Evolutionary conservation across 208 protist species (phyloP), one percentile per base, ranked within the genome.

Genomic region (Acanthamoeba polyphaga): DNA sequence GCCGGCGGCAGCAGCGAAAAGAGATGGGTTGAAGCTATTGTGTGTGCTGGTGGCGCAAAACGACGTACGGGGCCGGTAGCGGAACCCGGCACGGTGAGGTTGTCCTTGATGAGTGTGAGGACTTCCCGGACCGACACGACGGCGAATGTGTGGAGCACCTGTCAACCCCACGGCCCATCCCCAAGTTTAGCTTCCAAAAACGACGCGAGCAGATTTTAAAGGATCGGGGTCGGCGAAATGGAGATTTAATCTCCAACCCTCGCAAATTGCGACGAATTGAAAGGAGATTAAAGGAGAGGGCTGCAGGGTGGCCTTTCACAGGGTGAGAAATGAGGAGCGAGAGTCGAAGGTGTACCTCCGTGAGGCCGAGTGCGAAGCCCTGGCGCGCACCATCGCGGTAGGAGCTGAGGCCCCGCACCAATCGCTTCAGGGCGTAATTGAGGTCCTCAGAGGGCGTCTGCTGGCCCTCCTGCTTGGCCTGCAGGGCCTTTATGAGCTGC

Each of bases 371-470:
- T 22, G 92, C 92, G 85, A 88, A 94, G n/a, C 92, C 92, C 55
- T 94, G 92, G 15, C 92, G 70, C 24, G 92, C 92, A 32, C 32
- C 92, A 88, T 94, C 92, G n/a, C 92, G 46, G 74, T 82, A 94
- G 38, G 92, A 94, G 38, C 55, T 70, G 24, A 94, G 74, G 12
- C 92, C 92, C 15, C 92, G 51, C 12, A 94, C 76, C 51, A 94
- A 70, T 76, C 92, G 92, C 92, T 87, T 82, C 9, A 94, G 58
- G 8, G 92, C 15, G 34, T 94, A 94, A 7, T 46, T 82, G 24
- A 94, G 58, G 22, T 94, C 76, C 29, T 94, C 89, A 17, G 89
- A 93, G 34, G 60, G 32, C 38, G 22, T 80, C 24, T 92, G 43
- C 64, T 32, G 43, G 46, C 22, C 34, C 19, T 27, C 13, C 66